These are phyloP conservation scores for Euphorbia tirucalli DNA, from an alignment of 345 rosid genomes.

Conservation along the genomic window DNA sequence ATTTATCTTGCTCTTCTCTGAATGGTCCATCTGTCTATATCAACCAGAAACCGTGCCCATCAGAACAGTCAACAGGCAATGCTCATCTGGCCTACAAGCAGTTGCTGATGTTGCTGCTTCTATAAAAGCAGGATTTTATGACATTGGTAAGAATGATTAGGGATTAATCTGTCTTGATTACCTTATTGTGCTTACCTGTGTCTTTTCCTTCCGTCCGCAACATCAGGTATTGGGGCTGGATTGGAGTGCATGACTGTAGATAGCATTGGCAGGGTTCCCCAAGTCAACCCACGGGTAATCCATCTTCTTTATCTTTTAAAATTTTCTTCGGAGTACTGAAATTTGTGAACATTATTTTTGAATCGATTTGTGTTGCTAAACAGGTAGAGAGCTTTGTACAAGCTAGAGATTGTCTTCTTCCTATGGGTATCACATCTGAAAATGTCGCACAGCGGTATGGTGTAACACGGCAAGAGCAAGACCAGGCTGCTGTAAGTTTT, in stretches of 20 bases:
- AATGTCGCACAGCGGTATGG: slow-evolving; percentile 84
- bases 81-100: slow-evolving; percentile 92
- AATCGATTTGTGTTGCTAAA: slow-evolving; percentile 10
- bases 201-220: slow-evolving; percentile 17
- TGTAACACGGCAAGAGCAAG: slow-evolving; percentile 84
- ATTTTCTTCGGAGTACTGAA: neutral
- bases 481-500: slow-evolving; percentile 73
- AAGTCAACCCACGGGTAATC: slow-evolving; percentile 66
- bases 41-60: slow-evolving; percentile 70
- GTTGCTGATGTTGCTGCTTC: slow-evolving; percentile 92
- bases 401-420: slow-evolving; percentile 92
- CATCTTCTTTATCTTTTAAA: neutral
- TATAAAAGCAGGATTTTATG: slow-evolving; percentile 83
- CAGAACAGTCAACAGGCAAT: slow-evolving; percentile 90
- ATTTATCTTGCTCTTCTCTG: neutral
- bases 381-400: slow-evolving; percentile 60
- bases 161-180: neutral
- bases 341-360: slow-evolving; percentile 3
- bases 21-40: slow-evolving; percentile 11
- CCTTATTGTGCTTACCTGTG: slow-evolving; percentile 7
- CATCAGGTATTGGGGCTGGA: slow-evolving; percentile 83
- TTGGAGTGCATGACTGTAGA: slow-evolving; percentile 81
- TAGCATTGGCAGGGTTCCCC: slow-evolving; percentile 14
- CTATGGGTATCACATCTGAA: slow-evolving; percentile 96
- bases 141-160: slow-evolving; percentile 49